phyloP scores from a whole-genome alignment of 495 filamentous ascomycete species.

The Neurospora sp. region DNA sequence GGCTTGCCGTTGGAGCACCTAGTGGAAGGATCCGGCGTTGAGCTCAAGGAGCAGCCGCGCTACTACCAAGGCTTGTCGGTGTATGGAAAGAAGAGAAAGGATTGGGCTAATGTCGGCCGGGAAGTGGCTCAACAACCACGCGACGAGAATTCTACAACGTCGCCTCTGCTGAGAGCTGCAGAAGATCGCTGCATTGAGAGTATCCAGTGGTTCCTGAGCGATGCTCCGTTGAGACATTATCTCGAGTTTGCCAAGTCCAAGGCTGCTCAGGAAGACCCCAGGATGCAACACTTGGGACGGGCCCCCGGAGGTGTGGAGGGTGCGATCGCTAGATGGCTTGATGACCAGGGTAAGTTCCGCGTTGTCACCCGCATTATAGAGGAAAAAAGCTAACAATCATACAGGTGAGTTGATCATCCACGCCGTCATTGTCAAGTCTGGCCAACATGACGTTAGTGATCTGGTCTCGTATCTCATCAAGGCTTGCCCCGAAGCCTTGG shows the following conservation, averaged over 20 bases:
- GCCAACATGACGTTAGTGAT: constrained; percentile 28
- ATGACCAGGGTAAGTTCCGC: constrained; percentile 34
- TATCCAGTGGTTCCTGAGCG: constrained; percentile 61
- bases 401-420: constrained; percentile 56
- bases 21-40: constrained; percentile 47
- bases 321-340: constrained; percentile 51
- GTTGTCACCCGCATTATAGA: neutral
- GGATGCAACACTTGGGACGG: constrained; percentile 44
- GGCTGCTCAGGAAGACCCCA: constrained; percentile 38
- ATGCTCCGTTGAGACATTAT: constrained; percentile 52
- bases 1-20: constrained; percentile 57
- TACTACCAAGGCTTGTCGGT: constrained; percentile 66
- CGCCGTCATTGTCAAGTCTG: constrained; percentile 44
- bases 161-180: constrained; percentile 53
- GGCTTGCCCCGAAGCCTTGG: constrained; percentile 45
- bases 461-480: constrained; percentile 54
- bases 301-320: constrained; percentile 48
- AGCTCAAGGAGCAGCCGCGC: constrained; percentile 47
- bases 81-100: constrained; percentile 54
- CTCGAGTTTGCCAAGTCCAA: constrained; percentile 50
- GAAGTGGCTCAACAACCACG: constrained; percentile 18
- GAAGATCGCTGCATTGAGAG: constrained; percentile 44
- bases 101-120: constrained; percentile 49
- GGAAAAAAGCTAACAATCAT: constrained; percentile 13
- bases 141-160: constrained; percentile 15